Conservation (phyloP, 305 asterid genomes). For the Coffea humblotiana region DNA sequence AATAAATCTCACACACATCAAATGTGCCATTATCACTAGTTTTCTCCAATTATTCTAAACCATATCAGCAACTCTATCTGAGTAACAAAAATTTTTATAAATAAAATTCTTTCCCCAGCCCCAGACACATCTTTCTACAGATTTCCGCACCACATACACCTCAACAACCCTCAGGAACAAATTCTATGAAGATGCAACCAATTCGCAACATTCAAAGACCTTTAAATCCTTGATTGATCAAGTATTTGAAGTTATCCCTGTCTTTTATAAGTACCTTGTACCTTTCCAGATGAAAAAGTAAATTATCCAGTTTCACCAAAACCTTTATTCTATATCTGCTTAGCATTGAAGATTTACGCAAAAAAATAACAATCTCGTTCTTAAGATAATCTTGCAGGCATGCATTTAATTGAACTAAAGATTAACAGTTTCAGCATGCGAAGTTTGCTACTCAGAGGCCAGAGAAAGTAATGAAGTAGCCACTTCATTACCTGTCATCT, state of each 20-base stretch:
- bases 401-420: background rate
- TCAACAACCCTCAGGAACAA: background rate
- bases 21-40: background rate
- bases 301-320: background rate
- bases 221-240: background rate
- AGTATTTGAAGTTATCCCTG: background rate
- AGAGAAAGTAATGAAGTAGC: background rate
- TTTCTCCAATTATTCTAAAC: background rate
- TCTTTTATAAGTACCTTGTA: background rate
- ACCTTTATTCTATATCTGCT: background rate
- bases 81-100: background rate
- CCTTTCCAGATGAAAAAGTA: background rate
- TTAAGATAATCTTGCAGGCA: background rate
- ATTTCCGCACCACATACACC: background rate
- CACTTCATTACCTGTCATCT: conserved; percentile 34
- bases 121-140: background rate
- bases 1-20: background rate
- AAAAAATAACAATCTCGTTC: background rate
- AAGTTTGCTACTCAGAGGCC: background rate
- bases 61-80: background rate
- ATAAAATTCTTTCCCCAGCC: background rate
- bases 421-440: background rate
- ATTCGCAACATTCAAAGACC: background rate
- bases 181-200: background rate
- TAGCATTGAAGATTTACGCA: background rate